A percentile compares a stretch with the other conserved stretches of the same genome.
These are phyloP conservation scores for Cucurbita maxima DNA, from an alignment of 306 rosid genomes.

Conservation along the genomic window DNA sequence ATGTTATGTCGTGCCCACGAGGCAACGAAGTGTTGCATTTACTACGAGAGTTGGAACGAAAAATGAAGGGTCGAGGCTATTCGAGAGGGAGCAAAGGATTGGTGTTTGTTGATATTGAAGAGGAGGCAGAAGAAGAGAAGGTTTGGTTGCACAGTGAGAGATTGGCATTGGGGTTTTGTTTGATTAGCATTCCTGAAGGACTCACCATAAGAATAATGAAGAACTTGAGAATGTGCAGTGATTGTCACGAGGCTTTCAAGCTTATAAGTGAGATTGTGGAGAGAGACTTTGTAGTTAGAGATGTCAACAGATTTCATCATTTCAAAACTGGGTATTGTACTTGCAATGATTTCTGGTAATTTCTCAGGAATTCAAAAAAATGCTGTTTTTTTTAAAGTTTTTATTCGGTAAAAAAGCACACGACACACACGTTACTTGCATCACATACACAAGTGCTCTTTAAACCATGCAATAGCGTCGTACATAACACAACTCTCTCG, in stretches of 20 bases:
- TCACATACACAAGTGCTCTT: too few relatives aligned
- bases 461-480: too few relatives aligned
- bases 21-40: conserved; percentile 28
- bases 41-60: conserved; percentile 40
- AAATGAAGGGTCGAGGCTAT: conserved; percentile 67
- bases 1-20: conserved; percentile 24
- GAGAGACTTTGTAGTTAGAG: conserved; percentile 66
- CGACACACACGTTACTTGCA: too few relatives aligned
- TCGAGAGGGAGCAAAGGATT: conserved; percentile 40
- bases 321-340: conserved; percentile 47
- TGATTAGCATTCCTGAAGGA: conserved; percentile 51
- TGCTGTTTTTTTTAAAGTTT: neutral
- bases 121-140: conserved; percentile 50
- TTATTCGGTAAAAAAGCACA: neutral
- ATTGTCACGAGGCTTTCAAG: conserved; percentile 69
- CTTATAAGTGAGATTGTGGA: conserved; percentile 55
- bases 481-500: too few relatives aligned
- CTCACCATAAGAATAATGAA: conserved; percentile 64
- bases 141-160: conserved; percentile 72
- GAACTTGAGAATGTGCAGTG: conserved; percentile 69
- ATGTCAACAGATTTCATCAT: conserved; percentile 76
- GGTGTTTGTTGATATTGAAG: conserved; percentile 68
- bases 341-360: conserved; percentile 60
- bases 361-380: neutral
- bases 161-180: conserved; percentile 71